Conservation (phyloP, 1,139 yeast species). For the Chernovozyma sophiae-reginae region DNA sequence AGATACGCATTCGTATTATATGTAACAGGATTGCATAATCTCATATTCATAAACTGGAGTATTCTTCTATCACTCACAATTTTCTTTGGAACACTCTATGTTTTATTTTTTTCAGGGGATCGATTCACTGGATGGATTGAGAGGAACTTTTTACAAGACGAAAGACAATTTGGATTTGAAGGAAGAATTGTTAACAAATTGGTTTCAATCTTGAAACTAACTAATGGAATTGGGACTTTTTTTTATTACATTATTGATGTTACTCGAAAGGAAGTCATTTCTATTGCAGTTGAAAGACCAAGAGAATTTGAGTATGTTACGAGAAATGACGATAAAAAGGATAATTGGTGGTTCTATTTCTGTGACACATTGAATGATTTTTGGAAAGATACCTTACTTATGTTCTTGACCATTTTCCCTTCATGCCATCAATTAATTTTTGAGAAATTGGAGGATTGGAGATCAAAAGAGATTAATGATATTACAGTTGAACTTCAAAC, state of each 20-base stretch:
- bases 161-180: constrained; percentile 3
- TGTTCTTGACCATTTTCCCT: constrained; percentile 19
- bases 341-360: constrained; percentile 9
- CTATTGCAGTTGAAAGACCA: constrained; percentile 16
- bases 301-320: constrained; percentile 23
- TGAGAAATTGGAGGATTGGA: constrained; percentile 16
- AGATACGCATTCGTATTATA: constrained; percentile 10
- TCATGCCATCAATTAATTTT: constrained; percentile 14
- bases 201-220: constrained; percentile 8
- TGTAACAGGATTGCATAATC: constrained; percentile 11
- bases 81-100: constrained; percentile 8
- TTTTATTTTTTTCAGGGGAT: constrained; percentile 13
- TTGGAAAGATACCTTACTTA: constrained; percentile 21
- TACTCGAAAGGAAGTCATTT: constrained; percentile 14
- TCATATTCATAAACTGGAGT: constrained; percentile 10
- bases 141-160: constrained; percentile 4
- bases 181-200: constrained; percentile 1
- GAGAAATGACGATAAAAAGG: constrained; percentile 9
- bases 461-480: constrained; percentile 16
- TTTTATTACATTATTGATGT: constrained; percentile 5
- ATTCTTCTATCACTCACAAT: constrained; percentile 3
- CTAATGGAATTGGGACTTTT: constrained; percentile 5
- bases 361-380: constrained; percentile 13
- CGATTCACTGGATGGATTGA: constrained; percentile 13
- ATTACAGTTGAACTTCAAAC: constrained; percentile 7